phyloP scores from a whole-genome alignment of 2,329 filamentous ascomycete species.

The Cladosporium halotolerans region DNA sequence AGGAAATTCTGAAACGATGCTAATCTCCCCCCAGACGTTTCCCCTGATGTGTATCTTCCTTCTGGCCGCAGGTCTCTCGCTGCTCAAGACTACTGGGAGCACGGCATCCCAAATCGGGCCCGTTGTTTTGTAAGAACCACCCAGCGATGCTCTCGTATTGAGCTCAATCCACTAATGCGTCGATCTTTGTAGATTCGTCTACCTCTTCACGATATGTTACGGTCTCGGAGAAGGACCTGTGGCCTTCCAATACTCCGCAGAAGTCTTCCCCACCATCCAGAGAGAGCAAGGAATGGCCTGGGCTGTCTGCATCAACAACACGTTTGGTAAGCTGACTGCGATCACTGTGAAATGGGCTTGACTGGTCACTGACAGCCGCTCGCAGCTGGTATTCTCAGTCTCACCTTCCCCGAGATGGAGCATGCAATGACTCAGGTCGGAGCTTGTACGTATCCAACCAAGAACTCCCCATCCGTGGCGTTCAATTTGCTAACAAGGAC shows the following conservation, averaged over 20 bases:
- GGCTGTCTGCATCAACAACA: conserved; percentile 53
- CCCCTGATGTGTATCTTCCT: conserved; percentile 45
- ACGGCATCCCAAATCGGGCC: conserved; percentile 32
- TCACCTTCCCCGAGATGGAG: conserved; percentile 45
- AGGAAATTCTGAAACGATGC: neutral
- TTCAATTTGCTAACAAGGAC: conserved; percentile 32
- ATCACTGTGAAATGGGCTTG: neutral
- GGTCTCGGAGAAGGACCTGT: conserved; percentile 39
- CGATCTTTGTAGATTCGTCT: conserved; percentile 29
- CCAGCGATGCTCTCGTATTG: neutral
- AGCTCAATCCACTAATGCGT: neutral
- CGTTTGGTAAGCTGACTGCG: conserved; percentile 30
- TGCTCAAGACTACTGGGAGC: conserved; percentile 27
- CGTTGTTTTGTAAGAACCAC: conserved; percentile 25
- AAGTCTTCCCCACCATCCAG: conserved; percentile 42
- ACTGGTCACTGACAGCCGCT: conserved; percentile 31
- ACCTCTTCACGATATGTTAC: conserved; percentile 49
- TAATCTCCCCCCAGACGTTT: conserved; percentile 35
- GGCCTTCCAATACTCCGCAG: conserved; percentile 39
- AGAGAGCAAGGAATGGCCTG: conserved; percentile 43
- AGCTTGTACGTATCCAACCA: conserved; percentile 38
- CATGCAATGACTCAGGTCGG: conserved; percentile 46
- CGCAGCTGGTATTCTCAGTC: conserved; percentile 28
- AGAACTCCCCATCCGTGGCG: conserved; percentile 16
- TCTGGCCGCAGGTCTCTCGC: conserved; percentile 42